Base-by-base conservation (phyloP, 306 rosid genomes). In the Cucurbita ficifolia region DNA sequence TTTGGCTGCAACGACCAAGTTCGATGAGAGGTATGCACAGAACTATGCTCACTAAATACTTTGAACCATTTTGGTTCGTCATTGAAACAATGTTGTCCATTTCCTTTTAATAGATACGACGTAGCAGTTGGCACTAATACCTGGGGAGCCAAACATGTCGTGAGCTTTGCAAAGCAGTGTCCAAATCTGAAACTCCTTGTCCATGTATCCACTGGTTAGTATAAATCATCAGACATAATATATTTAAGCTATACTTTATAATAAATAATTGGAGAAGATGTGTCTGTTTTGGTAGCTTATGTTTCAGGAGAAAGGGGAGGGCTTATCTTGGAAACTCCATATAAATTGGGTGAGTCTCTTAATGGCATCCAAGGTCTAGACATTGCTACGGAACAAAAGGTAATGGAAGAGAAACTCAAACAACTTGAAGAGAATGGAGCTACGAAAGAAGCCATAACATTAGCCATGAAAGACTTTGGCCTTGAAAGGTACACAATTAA, bases 1-100 rank as follows among this genome's bases (percentile, higher is more conserved):
- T 74, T 75, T 92, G 8, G 98, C 98, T 74, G 98, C 98, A 19
- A 87, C 91, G 0, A 92, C 98, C 12, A 84, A 87, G 29, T 92
- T 92, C 21, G 86, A 90, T 69, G 96, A 90, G 76, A 90, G 98
- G 98, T 88, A 77, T 3, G 2, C 3, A 29, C 33, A 29, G 4
- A 29, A 29, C 33, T 29, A 29, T 29, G 33, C 3, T 29, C 33
- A 29, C 29, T 24, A 24, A 24, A 24, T 24, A 24, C 33, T 29
- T 2, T 29, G 33, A 29, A 29, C 33, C 33, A 29, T 29, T 29
- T 29, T 29, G 33, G 33, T 29, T 29, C 33, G 33, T 29, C 33
- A 29, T 29, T 29, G 33, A 29, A 29, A 29, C 33, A 29, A 29
- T 29, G 33, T 29, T 29, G 33, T 29, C 33, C 33, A 29, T 29